Conservation (phyloP, 2,329 filamentous ascomycete species). For the Cladosporium sp. region DNA sequence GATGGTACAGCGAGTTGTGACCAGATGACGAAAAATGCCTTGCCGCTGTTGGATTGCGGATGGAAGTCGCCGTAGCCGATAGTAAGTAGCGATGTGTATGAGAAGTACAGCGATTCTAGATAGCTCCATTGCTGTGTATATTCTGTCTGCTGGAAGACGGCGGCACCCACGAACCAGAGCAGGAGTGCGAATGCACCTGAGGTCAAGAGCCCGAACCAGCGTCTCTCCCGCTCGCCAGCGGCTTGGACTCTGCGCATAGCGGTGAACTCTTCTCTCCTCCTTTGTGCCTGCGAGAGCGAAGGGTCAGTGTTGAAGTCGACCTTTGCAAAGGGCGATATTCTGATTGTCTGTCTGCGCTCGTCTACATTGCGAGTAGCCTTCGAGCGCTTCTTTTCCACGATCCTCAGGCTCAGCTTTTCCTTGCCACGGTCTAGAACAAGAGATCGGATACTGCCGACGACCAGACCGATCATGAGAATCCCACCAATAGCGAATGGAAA, state of each 20-base stretch:
- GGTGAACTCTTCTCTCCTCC: slow-evolving; percentile 52
- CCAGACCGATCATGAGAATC: slow-evolving; percentile 56
- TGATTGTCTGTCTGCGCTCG: slow-evolving; percentile 43
- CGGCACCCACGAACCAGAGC: slow-evolving; percentile 52
- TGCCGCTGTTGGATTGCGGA: slow-evolving; percentile 51
- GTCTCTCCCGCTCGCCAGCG: slow-evolving; percentile 41
- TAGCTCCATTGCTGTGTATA: slow-evolving; percentile 50
- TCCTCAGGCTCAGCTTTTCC: slow-evolving; percentile 51
- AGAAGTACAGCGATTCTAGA: slow-evolving; percentile 55
- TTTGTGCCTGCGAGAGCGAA: slow-evolving; percentile 36
- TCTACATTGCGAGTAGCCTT: slow-evolving; percentile 43
- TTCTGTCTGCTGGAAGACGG: slow-evolving; percentile 44
- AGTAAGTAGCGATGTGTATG: slow-evolving; percentile 54
- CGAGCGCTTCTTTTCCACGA: slow-evolving; percentile 51
- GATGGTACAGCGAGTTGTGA: slow-evolving; percentile 56
- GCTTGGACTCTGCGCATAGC: slow-evolving; percentile 50
- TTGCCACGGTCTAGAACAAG: slow-evolving; percentile 53
- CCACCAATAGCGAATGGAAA: slow-evolving; percentile 58
- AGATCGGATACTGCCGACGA: slow-evolving; percentile 55
- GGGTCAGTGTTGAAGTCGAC: slow-evolving; percentile 46
- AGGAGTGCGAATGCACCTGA: slow-evolving; percentile 42
- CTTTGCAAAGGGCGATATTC: slow-evolving; percentile 42
- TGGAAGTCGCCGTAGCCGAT: slow-evolving; percentile 57
- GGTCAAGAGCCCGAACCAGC: slow-evolving; percentile 43
- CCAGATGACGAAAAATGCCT: slow-evolving; percentile 60